Conservation (phyloP, 2,329 filamentous ascomycete genomes). For the Didymellaceae sp. region DNA sequence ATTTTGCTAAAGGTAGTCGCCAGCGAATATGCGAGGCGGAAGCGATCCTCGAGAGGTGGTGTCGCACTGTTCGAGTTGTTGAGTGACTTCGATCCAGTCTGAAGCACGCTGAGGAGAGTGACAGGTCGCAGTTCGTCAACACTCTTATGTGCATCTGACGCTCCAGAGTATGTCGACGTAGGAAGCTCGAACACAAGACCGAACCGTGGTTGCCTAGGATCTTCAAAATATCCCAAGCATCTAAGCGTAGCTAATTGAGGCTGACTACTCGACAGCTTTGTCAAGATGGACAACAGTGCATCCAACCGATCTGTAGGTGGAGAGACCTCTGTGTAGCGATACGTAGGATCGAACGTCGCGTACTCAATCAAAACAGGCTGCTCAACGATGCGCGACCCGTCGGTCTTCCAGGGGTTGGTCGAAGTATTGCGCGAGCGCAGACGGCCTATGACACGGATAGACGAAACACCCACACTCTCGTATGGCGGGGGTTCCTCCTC, state of each 20-base stretch:
- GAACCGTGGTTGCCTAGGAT: conserved; percentile 70
- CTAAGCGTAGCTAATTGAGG: conserved; percentile 57
- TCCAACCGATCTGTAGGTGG: conserved; percentile 56
- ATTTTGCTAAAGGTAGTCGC: conserved; percentile 76
- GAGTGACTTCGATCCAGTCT: conserved; percentile 53
- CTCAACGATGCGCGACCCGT: conserved; percentile 45
- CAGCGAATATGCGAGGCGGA: conserved; percentile 74
- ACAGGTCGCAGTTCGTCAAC: conserved; percentile 49
- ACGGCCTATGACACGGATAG: conserved; percentile 55
- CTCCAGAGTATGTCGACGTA: conserved; percentile 52
- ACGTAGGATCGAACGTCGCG: conserved; percentile 58
- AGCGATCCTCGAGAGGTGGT: conserved; percentile 73
- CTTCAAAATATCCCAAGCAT: conserved; percentile 75
- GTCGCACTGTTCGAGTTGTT: conserved; percentile 51
- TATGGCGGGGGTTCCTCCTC: conserved; percentile 58
- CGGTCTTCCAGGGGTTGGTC: conserved; percentile 49
- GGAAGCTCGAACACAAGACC: conserved; percentile 79
- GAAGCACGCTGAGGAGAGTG: conserved; percentile 56
- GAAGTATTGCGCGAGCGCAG: conserved; percentile 46
- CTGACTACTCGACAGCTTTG: conserved; percentile 40
- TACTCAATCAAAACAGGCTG: conserved; percentile 74
- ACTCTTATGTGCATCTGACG: conserved; percentile 61
- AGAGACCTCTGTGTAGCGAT: conserved; percentile 55
- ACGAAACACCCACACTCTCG: conserved; percentile 54
- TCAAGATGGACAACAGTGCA: conserved; percentile 44